Conservation (phyloP, 1,284 basidiomycete species). For the Trichosporon ovoides region DNA sequence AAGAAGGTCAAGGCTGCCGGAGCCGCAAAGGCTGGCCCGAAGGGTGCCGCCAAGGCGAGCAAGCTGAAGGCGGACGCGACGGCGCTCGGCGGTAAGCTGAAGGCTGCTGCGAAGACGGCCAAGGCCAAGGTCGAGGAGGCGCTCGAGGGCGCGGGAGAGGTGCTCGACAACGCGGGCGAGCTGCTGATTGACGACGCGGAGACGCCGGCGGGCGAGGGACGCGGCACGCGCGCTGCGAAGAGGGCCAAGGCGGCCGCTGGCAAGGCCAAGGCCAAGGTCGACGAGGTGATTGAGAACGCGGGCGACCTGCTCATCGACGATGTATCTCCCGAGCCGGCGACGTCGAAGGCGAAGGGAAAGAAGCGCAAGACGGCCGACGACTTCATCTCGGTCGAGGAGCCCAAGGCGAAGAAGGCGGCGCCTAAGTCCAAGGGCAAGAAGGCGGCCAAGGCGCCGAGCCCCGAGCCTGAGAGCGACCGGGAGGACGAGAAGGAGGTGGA, state of each 20-base stretch:
- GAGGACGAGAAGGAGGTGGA: constrained; percentile 39
- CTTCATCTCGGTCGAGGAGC: constrained; percentile 33
- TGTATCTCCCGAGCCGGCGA: constrained; percentile 18
- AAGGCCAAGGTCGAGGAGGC: constrained; percentile 21
- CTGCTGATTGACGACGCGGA: constrained; percentile 31
- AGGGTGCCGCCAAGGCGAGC: not conserved
- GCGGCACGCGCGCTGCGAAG: not conserved
- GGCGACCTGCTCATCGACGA: constrained; percentile 38
- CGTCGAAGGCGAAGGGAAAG: constrained; percentile 26
- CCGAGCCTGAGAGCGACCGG: constrained; percentile 23
- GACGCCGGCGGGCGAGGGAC: not conserved
- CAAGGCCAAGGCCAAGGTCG: constrained; percentile 22
- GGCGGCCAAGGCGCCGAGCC: constrained; percentile 25
- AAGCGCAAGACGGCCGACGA: constrained; percentile 45
- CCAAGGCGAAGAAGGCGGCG: constrained; percentile 16
- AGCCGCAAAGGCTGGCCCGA: not conserved
- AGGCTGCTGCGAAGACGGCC: not conserved
- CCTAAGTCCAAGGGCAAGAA: constrained; percentile 26
- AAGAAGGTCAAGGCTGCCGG: constrained; percentile 24
- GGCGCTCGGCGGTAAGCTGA: too few relatives aligned
- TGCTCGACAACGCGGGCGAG: constrained; percentile 37
- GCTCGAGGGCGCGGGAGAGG: constrained; percentile 33
- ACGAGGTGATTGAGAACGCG: constrained; percentile 32
- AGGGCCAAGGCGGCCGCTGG: constrained; percentile 6
- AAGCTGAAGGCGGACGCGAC: not conserved